Conservation (phyloP, 1,139 yeast species). For the Yamadazyma triangularis region DNA sequence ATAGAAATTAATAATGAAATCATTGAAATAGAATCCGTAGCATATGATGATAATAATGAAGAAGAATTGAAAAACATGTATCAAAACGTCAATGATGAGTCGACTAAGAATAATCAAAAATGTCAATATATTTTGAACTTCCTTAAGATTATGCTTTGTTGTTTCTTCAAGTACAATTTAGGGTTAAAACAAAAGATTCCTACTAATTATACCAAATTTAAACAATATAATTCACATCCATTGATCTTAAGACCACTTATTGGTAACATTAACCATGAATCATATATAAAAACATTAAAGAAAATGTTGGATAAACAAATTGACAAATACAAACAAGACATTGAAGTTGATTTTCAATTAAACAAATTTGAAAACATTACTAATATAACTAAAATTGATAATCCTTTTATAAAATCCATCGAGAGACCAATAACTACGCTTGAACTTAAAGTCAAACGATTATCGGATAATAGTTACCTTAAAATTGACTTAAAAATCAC, state of each 20-base stretch:
- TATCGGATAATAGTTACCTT: slow-evolving; percentile 15
- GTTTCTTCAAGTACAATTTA: slow-evolving; percentile 52
- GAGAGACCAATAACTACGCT: slow-evolving; percentile 31
- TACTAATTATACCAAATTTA: slow-evolving; percentile 49
- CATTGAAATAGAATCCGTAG: slow-evolving; percentile 65
- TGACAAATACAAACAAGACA: slow-evolving; percentile 14
- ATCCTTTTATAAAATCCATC: slow-evolving; percentile 40
- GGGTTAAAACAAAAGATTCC: slow-evolving; percentile 44
- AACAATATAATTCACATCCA: slow-evolving; percentile 44
- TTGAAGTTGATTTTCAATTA: slow-evolving; percentile 16
- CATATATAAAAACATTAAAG: slow-evolving; percentile 39
- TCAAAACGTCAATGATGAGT: slow-evolving; percentile 26
- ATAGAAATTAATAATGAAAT: slow-evolving; percentile 64
- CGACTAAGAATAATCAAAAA: slow-evolving; percentile 31
- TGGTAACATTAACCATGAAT: slow-evolving; percentile 65
- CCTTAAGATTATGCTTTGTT: slow-evolving; percentile 57
- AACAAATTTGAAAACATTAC: slow-evolving; percentile 23
- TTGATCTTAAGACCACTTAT: slow-evolving; percentile 61
- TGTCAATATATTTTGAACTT: slow-evolving; percentile 53
- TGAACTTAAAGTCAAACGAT: slow-evolving; percentile 8
- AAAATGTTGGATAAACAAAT: slow-evolving; percentile 31
- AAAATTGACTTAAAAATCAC: slow-evolving; percentile 30
- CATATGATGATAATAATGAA: slow-evolving; percentile 42
- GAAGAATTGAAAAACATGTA: slow-evolving; percentile 32
- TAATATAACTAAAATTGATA: slow-evolving; percentile 15